phyloP scores from a whole-genome alignment of 1,284 basidiomycete species.

The Sporisorium iseilematis-ciliati region DNA sequence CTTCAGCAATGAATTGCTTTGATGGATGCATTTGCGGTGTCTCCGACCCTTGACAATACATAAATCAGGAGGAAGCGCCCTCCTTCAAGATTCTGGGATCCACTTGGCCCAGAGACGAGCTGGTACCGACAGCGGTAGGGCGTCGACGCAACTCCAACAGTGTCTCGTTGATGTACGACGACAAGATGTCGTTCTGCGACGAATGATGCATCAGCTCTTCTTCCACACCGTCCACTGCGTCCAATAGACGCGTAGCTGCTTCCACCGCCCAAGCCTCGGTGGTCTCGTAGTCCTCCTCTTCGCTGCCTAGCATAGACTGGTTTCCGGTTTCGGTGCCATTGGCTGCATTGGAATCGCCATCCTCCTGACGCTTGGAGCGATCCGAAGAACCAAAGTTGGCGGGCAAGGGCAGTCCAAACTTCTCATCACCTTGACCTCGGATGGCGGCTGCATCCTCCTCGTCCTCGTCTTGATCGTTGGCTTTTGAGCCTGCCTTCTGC shows the following conservation, averaged over 20 bases:
- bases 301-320: not conserved
- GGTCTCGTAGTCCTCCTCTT: slow-evolving; percentile 33
- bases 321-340: slow-evolving; percentile 2
- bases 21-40: not conserved
- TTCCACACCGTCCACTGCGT: slow-evolving; percentile 56
- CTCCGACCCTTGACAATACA: not conserved
- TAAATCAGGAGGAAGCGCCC: not conserved
- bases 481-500: slow-evolving; percentile 51
- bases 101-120: slow-evolving; percentile 4
- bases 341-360: slow-evolving; percentile 3
- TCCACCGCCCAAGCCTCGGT: slow-evolving; percentile 49
- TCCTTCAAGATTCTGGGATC: slow-evolving; percentile 18
- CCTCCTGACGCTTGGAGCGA: slow-evolving; percentile 10
- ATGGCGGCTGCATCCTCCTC: slow-evolving; percentile 34
- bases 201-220: slow-evolving; percentile 57
- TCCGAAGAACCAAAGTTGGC: slow-evolving; percentile 43
- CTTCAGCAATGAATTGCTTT: not conserved
- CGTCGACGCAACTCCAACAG: slow-evolving; percentile 56
- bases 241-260: slow-evolving; percentile 56
- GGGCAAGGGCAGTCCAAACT: slow-evolving; percentile 63
- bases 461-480: slow-evolving; percentile 11
- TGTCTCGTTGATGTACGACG: slow-evolving; percentile 62
- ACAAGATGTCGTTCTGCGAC: slow-evolving; percentile 64
- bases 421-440: slow-evolving; percentile 53
- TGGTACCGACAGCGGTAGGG: slow-evolving; percentile 1